phyloP scores from a whole-genome alignment of 2,329 filamentous ascomycete species.

The Calonectria multiphialidica region DNA sequence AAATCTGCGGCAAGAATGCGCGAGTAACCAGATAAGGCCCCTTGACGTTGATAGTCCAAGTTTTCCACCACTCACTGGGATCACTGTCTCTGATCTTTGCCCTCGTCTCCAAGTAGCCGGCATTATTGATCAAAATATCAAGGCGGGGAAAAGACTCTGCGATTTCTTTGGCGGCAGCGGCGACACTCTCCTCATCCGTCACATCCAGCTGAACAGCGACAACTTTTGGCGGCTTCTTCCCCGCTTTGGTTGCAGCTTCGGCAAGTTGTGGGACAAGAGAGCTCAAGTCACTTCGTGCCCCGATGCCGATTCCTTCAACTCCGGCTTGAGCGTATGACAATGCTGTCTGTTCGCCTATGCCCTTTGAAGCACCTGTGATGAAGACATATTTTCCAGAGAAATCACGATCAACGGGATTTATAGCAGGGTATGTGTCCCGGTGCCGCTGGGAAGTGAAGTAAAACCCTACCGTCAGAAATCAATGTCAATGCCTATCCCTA shows the following conservation, averaged over 20 bases:
- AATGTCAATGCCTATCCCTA: background rate
- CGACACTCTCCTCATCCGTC: conserved; percentile 47
- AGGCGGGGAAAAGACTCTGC: conserved; percentile 48
- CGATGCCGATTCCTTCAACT: conserved; percentile 63
- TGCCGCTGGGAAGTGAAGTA: conserved; percentile 38
- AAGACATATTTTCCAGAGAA: conserved; percentile 57
- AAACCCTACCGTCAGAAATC: background rate
- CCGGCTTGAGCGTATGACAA: conserved; percentile 68
- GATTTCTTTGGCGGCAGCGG: conserved; percentile 44
- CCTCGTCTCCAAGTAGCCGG: conserved; percentile 54
- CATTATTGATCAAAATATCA: conserved; percentile 59
- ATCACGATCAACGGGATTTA: conserved; percentile 55
- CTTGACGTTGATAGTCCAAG: conserved; percentile 54
- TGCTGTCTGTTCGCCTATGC: conserved; percentile 66
- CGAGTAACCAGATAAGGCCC: conserved; percentile 59
- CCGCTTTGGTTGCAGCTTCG: conserved; percentile 48
- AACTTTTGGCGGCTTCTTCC: conserved; percentile 48
- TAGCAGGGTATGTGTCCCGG: conserved; percentile 65
- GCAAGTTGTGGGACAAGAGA: conserved; percentile 50
- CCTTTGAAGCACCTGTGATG: conserved; percentile 67
- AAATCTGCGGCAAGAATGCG: conserved; percentile 61
- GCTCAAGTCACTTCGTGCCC: conserved; percentile 62
- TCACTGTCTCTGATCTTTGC: conserved; percentile 52
- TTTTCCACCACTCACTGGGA: conserved; percentile 58
- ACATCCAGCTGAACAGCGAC: conserved; percentile 56